Conservation (phyloP, 2,329 filamentous ascomycete species). For the Colletotrichum lini region DNA sequence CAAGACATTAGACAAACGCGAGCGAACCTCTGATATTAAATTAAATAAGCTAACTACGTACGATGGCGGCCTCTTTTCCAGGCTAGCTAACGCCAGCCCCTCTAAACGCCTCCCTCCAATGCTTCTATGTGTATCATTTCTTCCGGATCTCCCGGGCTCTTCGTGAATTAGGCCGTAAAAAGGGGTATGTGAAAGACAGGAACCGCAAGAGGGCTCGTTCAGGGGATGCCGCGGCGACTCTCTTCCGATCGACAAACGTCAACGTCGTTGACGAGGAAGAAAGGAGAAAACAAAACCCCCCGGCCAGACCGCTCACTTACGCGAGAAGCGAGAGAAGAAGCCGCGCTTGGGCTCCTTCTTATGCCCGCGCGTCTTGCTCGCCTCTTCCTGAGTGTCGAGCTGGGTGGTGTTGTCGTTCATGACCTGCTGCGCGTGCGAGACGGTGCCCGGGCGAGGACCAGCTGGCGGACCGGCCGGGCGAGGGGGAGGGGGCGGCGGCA, state of each 20-base stretch:
- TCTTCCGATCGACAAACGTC: too few relatives aligned
- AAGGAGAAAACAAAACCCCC: too few relatives aligned
- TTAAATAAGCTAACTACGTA: not conserved
- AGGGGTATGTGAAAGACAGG: not conserved
- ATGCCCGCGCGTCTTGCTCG: slow-evolving; percentile 42
- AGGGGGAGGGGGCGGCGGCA: slow-evolving; percentile 8
- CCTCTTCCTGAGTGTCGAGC: slow-evolving; percentile 58
- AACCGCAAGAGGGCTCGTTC: not conserved
- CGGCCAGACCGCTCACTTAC: not conserved
- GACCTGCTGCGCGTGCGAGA: slow-evolving; percentile 65
- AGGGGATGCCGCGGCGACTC: too few relatives aligned
- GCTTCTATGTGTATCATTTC: slow-evolving; percentile 10
- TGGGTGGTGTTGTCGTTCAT: slow-evolving; percentile 70
- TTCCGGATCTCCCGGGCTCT: not conserved
- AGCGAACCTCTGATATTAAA: not conserved
- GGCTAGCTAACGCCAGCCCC: not conserved
- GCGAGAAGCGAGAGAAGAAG: slow-evolving; percentile 27
- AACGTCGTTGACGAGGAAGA: too few relatives aligned
- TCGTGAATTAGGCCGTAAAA: slow-evolving; percentile 13
- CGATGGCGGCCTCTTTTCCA: not conserved
- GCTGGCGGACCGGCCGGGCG: slow-evolving; percentile 9
- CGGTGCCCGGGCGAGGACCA: slow-evolving; percentile 53
- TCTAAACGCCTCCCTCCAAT: slow-evolving; percentile 3
- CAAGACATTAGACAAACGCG: too few relatives aligned
- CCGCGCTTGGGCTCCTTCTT: slow-evolving; percentile 24